Conservation (phyloP, 1,284 basidiomycete genomes). For the Vanrija sp. region DNA sequence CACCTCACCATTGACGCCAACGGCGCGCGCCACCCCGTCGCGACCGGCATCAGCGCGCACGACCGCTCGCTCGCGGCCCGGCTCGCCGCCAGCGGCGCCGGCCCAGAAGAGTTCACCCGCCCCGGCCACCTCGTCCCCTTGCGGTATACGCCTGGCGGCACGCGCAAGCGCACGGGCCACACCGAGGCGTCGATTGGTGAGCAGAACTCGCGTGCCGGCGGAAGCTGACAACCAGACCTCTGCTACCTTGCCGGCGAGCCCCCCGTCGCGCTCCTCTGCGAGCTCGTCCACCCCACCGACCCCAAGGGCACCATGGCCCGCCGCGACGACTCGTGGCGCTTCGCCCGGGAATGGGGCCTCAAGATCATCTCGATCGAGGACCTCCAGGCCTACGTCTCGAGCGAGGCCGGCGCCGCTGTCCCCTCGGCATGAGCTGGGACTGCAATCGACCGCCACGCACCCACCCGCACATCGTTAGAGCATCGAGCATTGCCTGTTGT, state of each 20-base stretch:
- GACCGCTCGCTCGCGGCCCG: slow-evolving; percentile 85
- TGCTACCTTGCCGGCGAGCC: slow-evolving; percentile 74
- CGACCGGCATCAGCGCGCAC: slow-evolving; percentile 95
- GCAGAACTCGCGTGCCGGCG: slow-evolving; percentile 22
- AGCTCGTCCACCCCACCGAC: slow-evolving; percentile 86
- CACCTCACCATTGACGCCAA: slow-evolving; percentile 94
- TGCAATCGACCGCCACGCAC: too few species aligned
- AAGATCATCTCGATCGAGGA: slow-evolving; percentile 90
- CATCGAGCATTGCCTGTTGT: too few species aligned
- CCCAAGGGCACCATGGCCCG: slow-evolving; percentile 89
- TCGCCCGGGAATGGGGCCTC: slow-evolving; percentile 86
- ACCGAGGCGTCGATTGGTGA: slow-evolving; percentile 78
- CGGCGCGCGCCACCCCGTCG: slow-evolving; percentile 45
- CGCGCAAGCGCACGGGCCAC: slow-evolving; percentile 80
- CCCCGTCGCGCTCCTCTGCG: slow-evolving; percentile 82
- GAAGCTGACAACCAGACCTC: slow-evolving; percentile 58
- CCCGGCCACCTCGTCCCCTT: slow-evolving; percentile 96
- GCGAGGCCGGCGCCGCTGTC: slow-evolving; percentile 8
- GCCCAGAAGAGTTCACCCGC: slow-evolving; percentile 74
- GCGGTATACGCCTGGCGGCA: slow-evolving; percentile 79
- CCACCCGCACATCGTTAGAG: too few species aligned
- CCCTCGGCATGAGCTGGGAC: slow-evolving; percentile 3
- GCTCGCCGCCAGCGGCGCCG: slow-evolving; percentile 63
- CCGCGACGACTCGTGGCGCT: slow-evolving; percentile 85
- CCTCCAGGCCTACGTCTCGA: slow-evolving; percentile 49